These are phyloP conservation scores for Cryptomeria japonica DNA, from an alignment of 75 land plant genomes.

Conservation along the genomic window DNA sequence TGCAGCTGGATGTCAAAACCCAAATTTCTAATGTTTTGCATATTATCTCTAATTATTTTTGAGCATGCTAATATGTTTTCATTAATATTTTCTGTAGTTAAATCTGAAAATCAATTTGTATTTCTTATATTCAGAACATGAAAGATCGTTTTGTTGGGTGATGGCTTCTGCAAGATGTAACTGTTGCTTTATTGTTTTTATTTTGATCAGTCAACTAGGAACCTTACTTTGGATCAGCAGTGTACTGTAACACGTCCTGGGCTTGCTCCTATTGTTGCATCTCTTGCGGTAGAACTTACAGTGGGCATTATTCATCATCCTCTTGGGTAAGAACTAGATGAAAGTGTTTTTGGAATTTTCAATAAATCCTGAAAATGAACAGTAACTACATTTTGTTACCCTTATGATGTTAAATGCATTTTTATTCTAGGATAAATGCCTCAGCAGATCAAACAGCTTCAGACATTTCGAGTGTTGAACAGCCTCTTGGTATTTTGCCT, in stretches of 20 bases:
- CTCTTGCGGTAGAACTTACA: slow-evolving; percentile 94
- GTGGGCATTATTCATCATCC: slow-evolving; percentile 94
- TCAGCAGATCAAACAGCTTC: slow-evolving; percentile 69
- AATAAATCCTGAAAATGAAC: background rate
- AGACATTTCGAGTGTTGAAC: slow-evolving; percentile 32
- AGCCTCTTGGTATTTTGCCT: slow-evolving; percentile 95
- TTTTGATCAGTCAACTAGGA: slow-evolving; percentile 82
- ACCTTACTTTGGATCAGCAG: slow-evolving; percentile 97
- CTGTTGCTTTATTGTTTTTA: background rate
- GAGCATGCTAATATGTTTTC: background rate
- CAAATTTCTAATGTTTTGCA: background rate
- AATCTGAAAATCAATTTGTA: background rate
- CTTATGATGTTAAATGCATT: background rate
- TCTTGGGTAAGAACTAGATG: slow-evolving; percentile 48
- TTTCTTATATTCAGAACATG: background rate
- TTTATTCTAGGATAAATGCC: slow-evolving; percentile 66
- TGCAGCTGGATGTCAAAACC: background rate
- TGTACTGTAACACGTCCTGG: slow-evolving; percentile 99
- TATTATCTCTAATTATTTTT: background rate
- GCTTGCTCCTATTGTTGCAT: slow-evolving; percentile 94
- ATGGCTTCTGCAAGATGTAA: background rate
- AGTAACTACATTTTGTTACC: background rate
- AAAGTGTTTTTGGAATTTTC: background rate
- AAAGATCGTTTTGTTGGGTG: background rate
- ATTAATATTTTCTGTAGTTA: background rate